Conservation (phyloP, 129 eudicot genomes). For the Lonicera japonica region DNA sequence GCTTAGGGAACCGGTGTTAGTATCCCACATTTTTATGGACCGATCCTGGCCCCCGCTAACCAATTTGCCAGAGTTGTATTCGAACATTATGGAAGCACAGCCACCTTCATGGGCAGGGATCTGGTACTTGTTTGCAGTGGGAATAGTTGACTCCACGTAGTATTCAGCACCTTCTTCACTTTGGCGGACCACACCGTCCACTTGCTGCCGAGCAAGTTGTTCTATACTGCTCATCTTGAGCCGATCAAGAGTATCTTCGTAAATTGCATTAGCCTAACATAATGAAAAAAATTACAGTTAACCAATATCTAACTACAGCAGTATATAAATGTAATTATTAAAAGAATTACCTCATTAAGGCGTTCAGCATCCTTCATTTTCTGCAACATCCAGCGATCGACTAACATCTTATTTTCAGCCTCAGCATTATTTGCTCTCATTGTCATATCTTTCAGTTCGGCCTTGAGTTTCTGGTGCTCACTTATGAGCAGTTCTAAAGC, state of each 20-base stretch:
- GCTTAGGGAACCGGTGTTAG: conserved; percentile 52
- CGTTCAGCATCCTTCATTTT: conserved; percentile 98
- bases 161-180: conserved; percentile 87
- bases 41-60: conserved; percentile 91
- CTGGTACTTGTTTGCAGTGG: conserved; percentile 51
- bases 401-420: conserved; percentile 68
- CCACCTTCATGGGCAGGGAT: conserved; percentile 91
- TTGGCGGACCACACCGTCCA: conserved; percentile 91
- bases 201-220: conserved; percentile 83
- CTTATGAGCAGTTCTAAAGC: conserved; percentile 68
- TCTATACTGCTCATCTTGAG: conserved; percentile 66
- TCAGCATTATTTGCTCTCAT: conserved; percentile 58
- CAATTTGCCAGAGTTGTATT: conserved; percentile 58
- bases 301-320: not conserved
- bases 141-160: conserved; percentile 66
- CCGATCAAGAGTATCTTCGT: conserved; percentile 69
- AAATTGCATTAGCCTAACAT: conserved; percentile 70
- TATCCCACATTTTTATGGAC: conserved; percentile 81
- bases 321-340: not conserved
- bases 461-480: conserved; percentile 67
- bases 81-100: conserved; percentile 70
- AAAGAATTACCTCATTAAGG: conserved; percentile 70
- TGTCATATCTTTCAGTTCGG: conserved; percentile 61
- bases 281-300: not conserved
- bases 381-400: conserved; percentile 91